phyloP scores from a whole-genome alignment of 331 rosid genomes.

The Prunus yedoensis region DNA sequence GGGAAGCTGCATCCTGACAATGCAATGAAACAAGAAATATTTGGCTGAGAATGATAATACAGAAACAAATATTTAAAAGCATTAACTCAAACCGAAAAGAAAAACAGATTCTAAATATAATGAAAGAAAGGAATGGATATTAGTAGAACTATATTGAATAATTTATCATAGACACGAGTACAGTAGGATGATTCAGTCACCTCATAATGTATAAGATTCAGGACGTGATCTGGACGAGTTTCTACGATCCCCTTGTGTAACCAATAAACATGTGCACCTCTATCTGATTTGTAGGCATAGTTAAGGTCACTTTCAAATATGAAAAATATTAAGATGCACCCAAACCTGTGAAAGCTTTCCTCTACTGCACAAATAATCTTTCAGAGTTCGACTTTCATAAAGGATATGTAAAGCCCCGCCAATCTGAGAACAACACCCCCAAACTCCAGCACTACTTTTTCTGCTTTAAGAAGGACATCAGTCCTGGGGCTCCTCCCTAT shows the following conservation, averaged over 20 bases:
- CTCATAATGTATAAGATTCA: conserved; percentile 91
- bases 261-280: conserved; percentile 84
- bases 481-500: conserved; percentile 79
- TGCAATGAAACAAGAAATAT: conserved; percentile 1
- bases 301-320: conserved; percentile 42
- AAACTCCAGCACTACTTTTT: conserved; percentile 62
- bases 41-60: background rate
- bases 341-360: conserved; percentile 10
- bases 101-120: background rate
- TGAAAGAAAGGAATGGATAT: background rate
- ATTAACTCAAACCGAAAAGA: background rate
- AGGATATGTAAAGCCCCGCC: conserved; percentile 98
- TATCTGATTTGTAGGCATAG: conserved; percentile 60
- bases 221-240: conserved; percentile 70
- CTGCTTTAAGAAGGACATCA: conserved; percentile 75
- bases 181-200: conserved; percentile 37
- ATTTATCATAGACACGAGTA: background rate
- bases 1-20: conserved; percentile 81
- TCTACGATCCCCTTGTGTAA: conserved; percentile 74
- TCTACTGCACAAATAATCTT: background rate
- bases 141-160: background rate
- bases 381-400: conserved; percentile 31
- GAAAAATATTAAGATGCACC: conserved; percentile 9
- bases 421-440: conserved; percentile 86
- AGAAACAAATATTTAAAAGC: background rate